Conservation (phyloP, 768 basidiomycete genomes). For the Termitomyces eurrhizus region DNA sequence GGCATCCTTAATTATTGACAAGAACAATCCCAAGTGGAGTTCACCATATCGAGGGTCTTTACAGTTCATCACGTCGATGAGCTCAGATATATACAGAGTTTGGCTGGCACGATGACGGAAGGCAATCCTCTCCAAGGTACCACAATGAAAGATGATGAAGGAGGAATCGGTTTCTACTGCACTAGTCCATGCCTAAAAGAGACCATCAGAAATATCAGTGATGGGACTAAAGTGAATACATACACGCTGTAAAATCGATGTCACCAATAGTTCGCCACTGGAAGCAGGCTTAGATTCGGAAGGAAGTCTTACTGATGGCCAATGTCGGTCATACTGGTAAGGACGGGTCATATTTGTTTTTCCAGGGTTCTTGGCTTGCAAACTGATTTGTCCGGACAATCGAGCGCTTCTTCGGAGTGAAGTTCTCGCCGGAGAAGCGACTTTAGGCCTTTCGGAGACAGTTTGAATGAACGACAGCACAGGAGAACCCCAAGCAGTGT, state of each 20-base stretch:
- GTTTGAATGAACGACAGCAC: neutral
- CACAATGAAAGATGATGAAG: constrained; percentile 1
- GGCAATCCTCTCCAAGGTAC: constrained; percentile 1
- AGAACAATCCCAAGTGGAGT: constrained; percentile 2
- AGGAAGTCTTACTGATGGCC: neutral
- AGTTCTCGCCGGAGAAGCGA: neutral
- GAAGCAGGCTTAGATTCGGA: neutral
- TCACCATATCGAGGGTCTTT: neutral
- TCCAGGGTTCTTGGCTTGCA: neutral
- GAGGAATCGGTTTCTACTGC: constrained; percentile 6
- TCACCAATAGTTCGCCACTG: neutral
- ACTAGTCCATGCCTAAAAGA: constrained; percentile 6
- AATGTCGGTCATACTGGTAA: neutral
- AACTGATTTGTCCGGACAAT: neutral
- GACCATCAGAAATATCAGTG: neutral
- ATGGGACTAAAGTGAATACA: neutral
- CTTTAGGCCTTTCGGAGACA: neutral
- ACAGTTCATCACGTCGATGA: neutral
- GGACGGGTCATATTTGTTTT: neutral
- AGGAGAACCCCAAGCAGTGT: neutral
- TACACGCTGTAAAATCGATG: constrained; percentile 5
- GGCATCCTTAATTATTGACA: neutral
- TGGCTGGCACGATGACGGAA: constrained; percentile 9
- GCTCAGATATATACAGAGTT: neutral
- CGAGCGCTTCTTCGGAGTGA: neutral